Conservation (phyloP, 192 early-diverging fungal genomes). For the Linnemannia schmuckeri region DNA sequence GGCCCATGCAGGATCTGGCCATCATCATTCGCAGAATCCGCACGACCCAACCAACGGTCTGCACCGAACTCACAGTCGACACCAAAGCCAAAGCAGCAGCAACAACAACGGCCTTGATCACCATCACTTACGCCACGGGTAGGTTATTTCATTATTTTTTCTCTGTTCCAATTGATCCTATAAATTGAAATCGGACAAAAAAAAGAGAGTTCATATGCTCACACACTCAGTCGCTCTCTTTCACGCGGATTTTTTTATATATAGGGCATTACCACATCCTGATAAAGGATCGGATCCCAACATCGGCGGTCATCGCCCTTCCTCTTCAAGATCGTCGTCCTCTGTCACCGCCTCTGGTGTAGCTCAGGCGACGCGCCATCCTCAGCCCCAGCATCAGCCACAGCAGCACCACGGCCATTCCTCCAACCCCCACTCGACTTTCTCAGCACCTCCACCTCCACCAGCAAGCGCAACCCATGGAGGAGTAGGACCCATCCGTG, state of each 20-base stretch:
- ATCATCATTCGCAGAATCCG: slow-evolving; percentile 7
- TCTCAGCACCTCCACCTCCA: slow-evolving; percentile 22
- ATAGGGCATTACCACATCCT: slow-evolving; percentile 1
- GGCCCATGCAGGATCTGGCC: background rate
- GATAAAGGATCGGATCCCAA: slow-evolving; percentile 9
- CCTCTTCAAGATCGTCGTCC: background rate
- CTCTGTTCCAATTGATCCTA: background rate
- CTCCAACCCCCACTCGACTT: slow-evolving; percentile 11
- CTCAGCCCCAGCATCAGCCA: background rate
- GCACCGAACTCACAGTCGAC: slow-evolving; percentile 18
- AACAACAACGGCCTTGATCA: background rate
- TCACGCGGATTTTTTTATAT: background rate
- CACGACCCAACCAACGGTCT: slow-evolving; percentile 24
- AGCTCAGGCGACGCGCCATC: slow-evolving; percentile 3
- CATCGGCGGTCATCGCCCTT: background rate
- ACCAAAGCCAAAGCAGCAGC: slow-evolving; percentile 7
- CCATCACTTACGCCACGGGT: slow-evolving; percentile 11
- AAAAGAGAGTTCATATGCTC: slow-evolving; percentile 5
- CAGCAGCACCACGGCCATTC: background rate
- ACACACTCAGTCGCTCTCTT: background rate
- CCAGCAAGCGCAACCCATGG: background rate
- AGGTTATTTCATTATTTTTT: background rate
- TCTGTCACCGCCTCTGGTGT: background rate
- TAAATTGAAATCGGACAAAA: background rate
- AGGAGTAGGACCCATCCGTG: slow-evolving; percentile 18